Percentiles rank a stretch among this genome's conserved stretches.
Conservation (phyloP, 768 basidiomycete genomes). For the Pleurotus eryngii region DNA sequence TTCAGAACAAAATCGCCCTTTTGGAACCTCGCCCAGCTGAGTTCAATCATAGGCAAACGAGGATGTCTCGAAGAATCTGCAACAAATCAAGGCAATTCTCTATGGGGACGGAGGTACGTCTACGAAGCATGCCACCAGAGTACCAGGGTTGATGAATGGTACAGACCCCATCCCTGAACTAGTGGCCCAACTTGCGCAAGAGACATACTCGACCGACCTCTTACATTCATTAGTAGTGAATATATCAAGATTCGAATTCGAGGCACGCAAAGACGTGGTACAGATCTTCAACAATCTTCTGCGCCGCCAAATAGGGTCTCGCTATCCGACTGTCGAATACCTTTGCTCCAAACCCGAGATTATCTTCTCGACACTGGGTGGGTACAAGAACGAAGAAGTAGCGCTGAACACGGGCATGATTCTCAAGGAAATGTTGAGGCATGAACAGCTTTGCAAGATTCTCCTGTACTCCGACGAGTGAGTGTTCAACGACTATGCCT, state of each 20-base stretch:
- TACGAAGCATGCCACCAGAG: neutral
- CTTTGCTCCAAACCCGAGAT: slow-evolving; percentile 70
- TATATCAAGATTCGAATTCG: slow-evolving; percentile 89
- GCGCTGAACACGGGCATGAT: slow-evolving; percentile 99
- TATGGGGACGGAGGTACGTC: slow-evolving; percentile 81
- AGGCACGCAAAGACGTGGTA: slow-evolving; percentile 83
- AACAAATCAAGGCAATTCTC: slow-evolving; percentile 85
- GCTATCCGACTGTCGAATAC: slow-evolving; percentile 97
- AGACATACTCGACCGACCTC: slow-evolving; percentile 90
- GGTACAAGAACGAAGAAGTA: slow-evolving; percentile 94
- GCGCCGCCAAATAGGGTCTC: slow-evolving; percentile 86
- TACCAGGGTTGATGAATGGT: neutral
- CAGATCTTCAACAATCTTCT: slow-evolving; percentile 89
- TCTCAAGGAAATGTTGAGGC: slow-evolving; percentile 92
- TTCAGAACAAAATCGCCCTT: too few species aligned
- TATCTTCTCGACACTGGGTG: slow-evolving; percentile 81
- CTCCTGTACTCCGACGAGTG: slow-evolving; percentile 92
- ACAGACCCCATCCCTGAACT: slow-evolving; percentile 84
- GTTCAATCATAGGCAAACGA: slow-evolving; percentile 64
- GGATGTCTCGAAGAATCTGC: slow-evolving; percentile 84
- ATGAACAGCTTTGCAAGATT: slow-evolving; percentile 88
- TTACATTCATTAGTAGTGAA: slow-evolving; percentile 77
- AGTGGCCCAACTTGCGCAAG: slow-evolving; percentile 92
- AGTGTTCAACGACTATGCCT: slow-evolving; percentile 27
- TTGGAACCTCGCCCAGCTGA: too few species aligned